Conservation (phyloP, 805 yeast genomes). For the Lipomyces anomalus region DNA sequence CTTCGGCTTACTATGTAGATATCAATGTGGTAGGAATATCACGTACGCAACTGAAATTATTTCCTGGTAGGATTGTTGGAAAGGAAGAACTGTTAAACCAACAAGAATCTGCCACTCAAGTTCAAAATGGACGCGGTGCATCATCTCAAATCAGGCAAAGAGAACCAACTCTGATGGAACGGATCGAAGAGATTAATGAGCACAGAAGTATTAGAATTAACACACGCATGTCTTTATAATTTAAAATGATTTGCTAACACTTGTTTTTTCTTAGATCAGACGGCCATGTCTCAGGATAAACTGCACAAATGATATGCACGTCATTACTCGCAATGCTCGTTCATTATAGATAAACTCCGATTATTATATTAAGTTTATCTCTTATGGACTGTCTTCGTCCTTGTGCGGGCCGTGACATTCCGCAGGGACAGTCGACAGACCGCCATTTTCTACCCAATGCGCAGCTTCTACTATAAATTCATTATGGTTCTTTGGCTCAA, state of each 20-base stretch:
- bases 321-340: too few relatives aligned
- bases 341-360: too few relatives aligned
- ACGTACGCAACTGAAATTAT: constrained; percentile 13
- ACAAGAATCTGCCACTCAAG: not conserved
- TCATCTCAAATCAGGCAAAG: constrained; percentile 7
- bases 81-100: constrained; percentile 5
- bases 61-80: constrained; percentile 12
- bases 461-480: not conserved
- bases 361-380: too few relatives aligned
- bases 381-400: too few relatives aligned
- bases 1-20: constrained; percentile 1
- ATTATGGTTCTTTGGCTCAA: constrained; percentile 34
- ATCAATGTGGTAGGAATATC: constrained; percentile 12
- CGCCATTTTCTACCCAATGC: not conserved
- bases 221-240: too few relatives aligned
- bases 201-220: too few relatives aligned
- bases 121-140: not conserved
- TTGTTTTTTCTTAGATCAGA: too few relatives aligned
- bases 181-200: constrained; percentile 10
- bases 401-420: too few relatives aligned
- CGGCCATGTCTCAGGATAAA: too few relatives aligned
- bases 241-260: too few relatives aligned
- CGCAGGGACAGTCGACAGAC: too few relatives aligned
- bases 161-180: constrained; percentile 10
- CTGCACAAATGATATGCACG: too few relatives aligned